These are phyloP conservation scores for Trichoderma arundinaceum DNA, from an alignment of 2,329 filamentous ascomycete genomes.

Conservation along the genomic window DNA sequence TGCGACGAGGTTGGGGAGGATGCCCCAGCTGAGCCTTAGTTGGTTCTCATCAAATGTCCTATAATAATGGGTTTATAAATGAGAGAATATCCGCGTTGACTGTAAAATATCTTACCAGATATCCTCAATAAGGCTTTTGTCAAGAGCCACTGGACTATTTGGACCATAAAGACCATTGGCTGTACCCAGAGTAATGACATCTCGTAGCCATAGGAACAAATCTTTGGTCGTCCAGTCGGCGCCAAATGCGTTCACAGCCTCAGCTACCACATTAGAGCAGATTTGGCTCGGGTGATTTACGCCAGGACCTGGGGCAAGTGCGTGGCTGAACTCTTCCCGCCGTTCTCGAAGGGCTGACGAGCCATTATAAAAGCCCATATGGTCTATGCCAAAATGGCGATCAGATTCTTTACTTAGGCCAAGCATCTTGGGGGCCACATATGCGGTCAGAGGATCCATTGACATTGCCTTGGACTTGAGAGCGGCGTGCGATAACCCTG, in stretches of 20 bases:
- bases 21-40: not conserved
- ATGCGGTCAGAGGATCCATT: conserved; percentile 14
- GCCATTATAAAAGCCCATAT: not conserved
- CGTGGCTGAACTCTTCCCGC: not conserved
- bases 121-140: conserved; percentile 2
- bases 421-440: not conserved
- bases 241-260: not conserved
- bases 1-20: conserved; percentile 9
- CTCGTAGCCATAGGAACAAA: conserved; percentile 7
- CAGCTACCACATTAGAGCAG: not conserved
- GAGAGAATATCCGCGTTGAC: too few species aligned
- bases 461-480: conserved; percentile 20
- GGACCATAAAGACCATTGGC: conserved; percentile 1
- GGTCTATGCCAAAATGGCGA: conserved; percentile 5
- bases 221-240: not conserved
- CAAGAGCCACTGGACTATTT: conserved; percentile 1
- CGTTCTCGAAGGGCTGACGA: not conserved
- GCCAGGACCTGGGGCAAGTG: not conserved
- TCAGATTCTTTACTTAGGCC: conserved; percentile 5
- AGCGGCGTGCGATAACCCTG: conserved; percentile 7
- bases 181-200: conserved; percentile 4
- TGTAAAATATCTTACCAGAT: not conserved
- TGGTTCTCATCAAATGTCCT: conserved; percentile 24
- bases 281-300: not conserved
- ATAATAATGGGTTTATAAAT: not conserved